Conservation (phyloP, 2,329 filamentous ascomycete genomes). For the Parastagonospora avenae region DNA sequence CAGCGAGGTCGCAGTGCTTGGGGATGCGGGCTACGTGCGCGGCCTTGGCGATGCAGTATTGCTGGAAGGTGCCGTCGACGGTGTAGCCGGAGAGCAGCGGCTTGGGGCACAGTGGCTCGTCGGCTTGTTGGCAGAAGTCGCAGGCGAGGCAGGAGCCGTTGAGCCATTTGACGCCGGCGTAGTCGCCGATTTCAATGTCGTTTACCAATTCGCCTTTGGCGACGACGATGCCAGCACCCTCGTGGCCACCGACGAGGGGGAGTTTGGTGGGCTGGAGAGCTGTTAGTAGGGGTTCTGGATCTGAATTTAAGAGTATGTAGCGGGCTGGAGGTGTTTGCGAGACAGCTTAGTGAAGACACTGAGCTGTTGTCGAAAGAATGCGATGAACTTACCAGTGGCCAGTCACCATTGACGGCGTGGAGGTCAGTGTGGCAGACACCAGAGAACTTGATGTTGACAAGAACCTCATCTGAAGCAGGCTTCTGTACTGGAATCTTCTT, state of each 20-base stretch:
- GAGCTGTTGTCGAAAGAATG: too few relatives aligned
- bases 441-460: conserved; percentile 88
- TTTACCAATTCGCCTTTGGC: conserved; percentile 76
- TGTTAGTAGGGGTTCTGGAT: conserved; percentile 13
- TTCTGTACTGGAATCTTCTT: conserved; percentile 81
- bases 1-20: conserved; percentile 75
- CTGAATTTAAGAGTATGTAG: background rate
- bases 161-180: conserved; percentile 89
- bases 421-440: conserved; percentile 91
- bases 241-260: conserved; percentile 81
- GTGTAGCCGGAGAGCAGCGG: conserved; percentile 86
- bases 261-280: conserved; percentile 66
- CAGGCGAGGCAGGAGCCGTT: conserved; percentile 86
- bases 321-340: background rate
- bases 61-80: conserved; percentile 90
- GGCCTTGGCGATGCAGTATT: conserved; percentile 88
- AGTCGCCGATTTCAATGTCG: conserved; percentile 78
- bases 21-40: conserved; percentile 83
- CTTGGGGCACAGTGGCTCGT: conserved; percentile 82
- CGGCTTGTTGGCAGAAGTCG: conserved; percentile 77
- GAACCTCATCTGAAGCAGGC: conserved; percentile 86
- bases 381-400: conserved; percentile 68
- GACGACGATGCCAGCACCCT: conserved; percentile 82
- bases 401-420: conserved; percentile 84
- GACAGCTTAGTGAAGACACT: background rate